A percentile compares a stretch with the other conserved stretches of the same genome.
Evolutionary conservation across 805 yeast genomes (phyloP).

Genomic region (Nakazawaea wyomingensis): DNA sequence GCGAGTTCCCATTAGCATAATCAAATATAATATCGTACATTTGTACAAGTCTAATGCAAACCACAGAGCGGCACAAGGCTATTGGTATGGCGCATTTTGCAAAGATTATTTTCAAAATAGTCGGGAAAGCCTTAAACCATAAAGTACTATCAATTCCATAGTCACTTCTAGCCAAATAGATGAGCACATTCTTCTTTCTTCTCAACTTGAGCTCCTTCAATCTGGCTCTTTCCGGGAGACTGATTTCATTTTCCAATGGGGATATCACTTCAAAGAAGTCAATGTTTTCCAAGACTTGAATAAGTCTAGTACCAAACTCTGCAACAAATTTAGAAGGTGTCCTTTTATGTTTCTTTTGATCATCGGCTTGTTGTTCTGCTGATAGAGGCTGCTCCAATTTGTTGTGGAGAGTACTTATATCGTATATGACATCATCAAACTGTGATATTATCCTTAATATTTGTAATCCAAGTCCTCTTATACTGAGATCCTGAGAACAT

Average conservation of each 20-base stretch:
- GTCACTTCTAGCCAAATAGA: constrained; percentile 80
- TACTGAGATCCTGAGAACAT: constrained; percentile 77
- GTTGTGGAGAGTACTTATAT: constrained; percentile 23
- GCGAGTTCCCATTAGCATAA: constrained; percentile 37
- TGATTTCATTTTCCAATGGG: constrained; percentile 43
- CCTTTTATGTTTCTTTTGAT: constrained; percentile 39
- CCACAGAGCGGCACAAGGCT: constrained; percentile 86
- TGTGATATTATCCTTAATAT: constrained; percentile 75
- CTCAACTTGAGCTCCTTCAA: constrained; percentile 53
- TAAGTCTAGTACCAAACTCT: constrained; percentile 68
- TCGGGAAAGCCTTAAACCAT: constrained; percentile 91
- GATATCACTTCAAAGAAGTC: constrained; percentile 64
- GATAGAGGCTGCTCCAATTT: constrained; percentile 1
- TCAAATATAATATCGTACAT: constrained; percentile 65
- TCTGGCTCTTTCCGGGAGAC: constrained; percentile 75
- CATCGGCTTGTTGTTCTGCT: neutral
- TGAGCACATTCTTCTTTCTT: constrained; percentile 61
- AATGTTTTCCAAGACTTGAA: constrained; percentile 67
- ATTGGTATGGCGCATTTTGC: constrained; percentile 87
- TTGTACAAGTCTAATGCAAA: constrained; percentile 84
- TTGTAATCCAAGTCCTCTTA: constrained; percentile 70
- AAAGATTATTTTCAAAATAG: constrained; percentile 63
- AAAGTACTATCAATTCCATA: constrained; percentile 93
- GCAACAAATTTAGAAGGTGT: constrained; percentile 70
- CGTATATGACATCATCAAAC: constrained; percentile 79